Base-by-base conservation (phyloP, 257 asterid genomes). In the Plantago ovata region DNA sequence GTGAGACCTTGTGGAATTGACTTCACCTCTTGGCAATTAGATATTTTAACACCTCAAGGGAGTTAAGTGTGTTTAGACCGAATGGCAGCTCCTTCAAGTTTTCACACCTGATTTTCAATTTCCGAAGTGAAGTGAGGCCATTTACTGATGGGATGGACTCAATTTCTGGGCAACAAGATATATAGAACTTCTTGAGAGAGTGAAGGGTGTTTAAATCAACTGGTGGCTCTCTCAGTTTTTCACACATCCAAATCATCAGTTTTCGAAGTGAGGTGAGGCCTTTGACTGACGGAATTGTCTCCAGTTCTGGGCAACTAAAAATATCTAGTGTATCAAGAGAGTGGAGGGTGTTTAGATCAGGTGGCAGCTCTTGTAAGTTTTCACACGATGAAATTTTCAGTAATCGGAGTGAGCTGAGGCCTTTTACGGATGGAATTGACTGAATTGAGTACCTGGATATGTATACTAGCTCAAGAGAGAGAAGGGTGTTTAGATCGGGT, bases 221-320 rank as follows among this genome's bases (percentile, higher is more conserved):
- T 0, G 74, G 64, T 39, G 67, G 38, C 58, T 63, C 67, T 8
- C 14, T 12, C 14, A 67, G 18, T 9, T 53, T 14, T 11, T 1
- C 21, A 32, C 58, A 53, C 8, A 3, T 0, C 12, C 10, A 24
- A 5, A 24, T 24, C 32, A 24, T 24, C 32, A 24, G 5, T 24
- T 24, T 24, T 24, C 32, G 32, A 24, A 24, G 32, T 24, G 32
- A 24, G 32, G 32, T 24, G 32, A 24, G 32, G 32, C 32, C 32
- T 24, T 24, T 24, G 32, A 24, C 32, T 2, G 32, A 24, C 32
- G 32, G 32, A 24, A 24, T 24, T 24, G 32, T 2, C 32, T 24
- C 32, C 32, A 24, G 32, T 24, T 24, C 32, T 24, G 32, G 32
- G 32, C 32, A 24, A 24, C 32, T 24, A 24, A 24, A 1, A 24